Evolutionary conservation across 495 filamentous ascomycete genomes (phyloP), one percentile per base, ranked within the genome.

Genomic region (Xylaria palmicola): DNA sequence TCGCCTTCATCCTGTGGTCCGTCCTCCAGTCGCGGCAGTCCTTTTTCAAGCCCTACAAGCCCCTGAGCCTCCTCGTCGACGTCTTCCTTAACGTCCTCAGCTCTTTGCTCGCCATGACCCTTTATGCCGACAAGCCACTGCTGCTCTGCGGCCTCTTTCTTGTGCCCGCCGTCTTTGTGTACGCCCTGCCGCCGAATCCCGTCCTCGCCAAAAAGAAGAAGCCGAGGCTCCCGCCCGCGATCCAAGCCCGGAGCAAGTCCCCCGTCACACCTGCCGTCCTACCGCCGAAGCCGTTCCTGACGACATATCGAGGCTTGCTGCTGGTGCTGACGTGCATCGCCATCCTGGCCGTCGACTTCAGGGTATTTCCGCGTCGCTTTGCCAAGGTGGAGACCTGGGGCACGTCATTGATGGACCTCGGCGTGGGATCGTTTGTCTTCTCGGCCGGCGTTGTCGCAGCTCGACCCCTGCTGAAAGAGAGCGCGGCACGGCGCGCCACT

Each of bases 301-400:
- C 94, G 0, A 89, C 85, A 20, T 98, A 98, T 66, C 86, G 94
- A 36, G 91, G 89, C 1, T 82, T 83, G 29, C 96, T 99, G 92
- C 85, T 99, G 80, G 81, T 96, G n/a, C 79, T 91, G 32, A 99
- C 95, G 20, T 96, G 92, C 67, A 72, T 92, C 26, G 90, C 91
- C 49, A 98, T 99, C 63, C 83, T 99, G n/a, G 94, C 95, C 9
- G 94, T 99, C 20, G 94, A 99, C 75, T 99, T 99, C 68, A 84
- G 79, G 19, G 76, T 95, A 51, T 99, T 99, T 63, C 94, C 94
- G 1, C 86, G 94, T 2, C 88, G 94, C 5, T 97, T 97, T 68
- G 94, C 92, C 19, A 99, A 99, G 77, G 94, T 92, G 0, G 94
- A 99, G 75, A 97, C 88, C 37, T 99, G 94, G 92, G 94, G 94